A percentile compares a stretch with the other conserved stretches of the same genome.
phyloP scores from a whole-genome alignment of 2,329 filamentous ascomycete genomes.

The Xylaria sp. region DNA sequence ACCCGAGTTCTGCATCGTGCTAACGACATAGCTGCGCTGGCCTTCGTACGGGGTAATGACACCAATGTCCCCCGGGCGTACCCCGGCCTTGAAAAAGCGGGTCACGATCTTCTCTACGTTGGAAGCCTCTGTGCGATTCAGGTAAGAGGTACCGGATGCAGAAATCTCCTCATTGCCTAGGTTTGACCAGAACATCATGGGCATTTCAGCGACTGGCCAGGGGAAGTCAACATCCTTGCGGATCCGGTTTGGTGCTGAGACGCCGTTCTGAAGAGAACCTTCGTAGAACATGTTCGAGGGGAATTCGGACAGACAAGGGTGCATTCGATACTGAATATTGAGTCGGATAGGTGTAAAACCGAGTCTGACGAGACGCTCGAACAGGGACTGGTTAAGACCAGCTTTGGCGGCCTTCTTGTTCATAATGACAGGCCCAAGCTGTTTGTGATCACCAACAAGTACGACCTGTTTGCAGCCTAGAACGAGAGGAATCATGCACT shows the following conservation, averaged over 20 bases:
- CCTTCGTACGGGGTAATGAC: constrained; percentile 99
- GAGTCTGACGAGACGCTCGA: constrained; percentile 94
- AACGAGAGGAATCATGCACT: constrained; percentile 98
- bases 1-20: constrained; percentile 97
- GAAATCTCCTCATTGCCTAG: constrained; percentile 97
- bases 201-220: constrained; percentile 90
- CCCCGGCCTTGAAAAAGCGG: constrained; percentile 97
- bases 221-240: constrained; percentile 96
- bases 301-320: constrained; percentile 94
- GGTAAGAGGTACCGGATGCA: constrained; percentile 94
- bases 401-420: constrained; percentile 99
- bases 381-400: constrained; percentile 95
- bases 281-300: constrained; percentile 99
- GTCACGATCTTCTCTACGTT: constrained; percentile 99
- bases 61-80: constrained; percentile 91
- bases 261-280: constrained; percentile 93
- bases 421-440: constrained; percentile 98
- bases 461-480: constrained; percentile 98
- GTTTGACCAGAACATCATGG: constrained; percentile 99
- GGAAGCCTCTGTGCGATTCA: constrained; percentile 94
- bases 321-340: constrained; percentile 98
- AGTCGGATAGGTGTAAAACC: constrained; percentile 87
- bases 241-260: constrained; percentile 85
- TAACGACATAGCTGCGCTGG: constrained; percentile 96
- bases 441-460: constrained; percentile 97